phyloP scores from a whole-genome alignment of 768 basidiomycete genomes.

The Termitomyces sp. region DNA sequence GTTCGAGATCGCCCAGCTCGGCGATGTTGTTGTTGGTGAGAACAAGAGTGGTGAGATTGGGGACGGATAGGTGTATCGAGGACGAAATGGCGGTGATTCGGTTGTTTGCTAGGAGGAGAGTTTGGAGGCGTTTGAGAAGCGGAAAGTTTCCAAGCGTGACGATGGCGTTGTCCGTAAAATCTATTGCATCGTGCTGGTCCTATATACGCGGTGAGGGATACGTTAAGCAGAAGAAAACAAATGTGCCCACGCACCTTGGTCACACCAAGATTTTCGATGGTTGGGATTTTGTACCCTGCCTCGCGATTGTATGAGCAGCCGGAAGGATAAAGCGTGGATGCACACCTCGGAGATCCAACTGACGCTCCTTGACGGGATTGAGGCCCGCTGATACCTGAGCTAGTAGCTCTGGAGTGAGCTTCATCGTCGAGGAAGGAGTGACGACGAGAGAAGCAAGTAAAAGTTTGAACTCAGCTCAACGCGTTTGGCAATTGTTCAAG shows the following conservation, averaged over 20 bases:
- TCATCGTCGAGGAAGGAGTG: slow-evolving; percentile 48
- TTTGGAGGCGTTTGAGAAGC: slow-evolving; percentile 76
- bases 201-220: slow-evolving; percentile 23
- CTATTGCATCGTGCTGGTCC: slow-evolving; percentile 94
- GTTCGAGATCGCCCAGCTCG: slow-evolving; percentile 83
- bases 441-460: slow-evolving; percentile 19
- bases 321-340: slow-evolving; percentile 7
- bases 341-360: slow-evolving; percentile 86
- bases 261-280: slow-evolving; percentile 95
- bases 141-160: slow-evolving; percentile 79
- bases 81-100: slow-evolving; percentile 79
- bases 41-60: slow-evolving; percentile 78
- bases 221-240: slow-evolving; percentile 10
- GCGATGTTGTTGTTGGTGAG: slow-evolving; percentile 78
- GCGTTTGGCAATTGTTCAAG: slow-evolving; percentile 14
- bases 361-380: slow-evolving; percentile 83
- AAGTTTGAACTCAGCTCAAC: slow-evolving; percentile 38
- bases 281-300: slow-evolving; percentile 88
- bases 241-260: slow-evolving; percentile 56
- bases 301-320: slow-evolving; percentile 18
- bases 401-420: slow-evolving; percentile 92
- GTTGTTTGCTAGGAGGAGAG: slow-evolving; percentile 87
- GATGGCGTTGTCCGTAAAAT: slow-evolving; percentile 91
- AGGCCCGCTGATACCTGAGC: slow-evolving; percentile 74
- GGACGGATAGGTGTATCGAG: slow-evolving; percentile 76